Evolutionary conservation across 2,329 filamentous ascomycete genomes (phyloP), one percentile per base, ranked within the genome.

Genomic region (Metarhizium sp.): DNA sequence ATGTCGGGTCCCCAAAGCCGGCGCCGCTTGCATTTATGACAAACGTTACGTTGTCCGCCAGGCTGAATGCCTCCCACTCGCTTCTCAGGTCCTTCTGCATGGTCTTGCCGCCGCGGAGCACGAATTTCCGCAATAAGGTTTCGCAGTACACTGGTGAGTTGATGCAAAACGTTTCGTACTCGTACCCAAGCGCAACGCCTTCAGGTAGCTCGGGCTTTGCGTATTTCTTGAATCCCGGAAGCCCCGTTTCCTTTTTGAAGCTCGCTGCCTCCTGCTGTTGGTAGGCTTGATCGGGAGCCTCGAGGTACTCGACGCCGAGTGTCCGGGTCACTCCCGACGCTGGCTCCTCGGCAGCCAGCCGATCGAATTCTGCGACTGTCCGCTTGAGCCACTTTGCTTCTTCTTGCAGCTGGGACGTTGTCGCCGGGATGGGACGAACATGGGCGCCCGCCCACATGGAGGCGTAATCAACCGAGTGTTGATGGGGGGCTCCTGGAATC

Each of bases 381-480:
- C 56, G 38, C 54, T 61, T 69, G 2, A 71, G 49, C 69, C 69
- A 71, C 1, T 54, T 49, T 1, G 69, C 69, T 54, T 71, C 69
- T 20, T 64, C 64, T 5, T 51, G 59, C 1, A 70, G 55, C 49
- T 71, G 69, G 2, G 67, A 59, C 6, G 67, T 69, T 6, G 63
- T 63, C 2, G 63, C 67, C 2, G 75, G 75, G 38, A 80, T 75
- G 61, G 74, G 78, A 45, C 78, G 73, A 59, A 80, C 78, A 62
- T 82, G 78, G 2, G 79, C 79, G 11, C 79, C 79, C 40, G 74
- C 79, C 79, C 78, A 82, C 52, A 79, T 78, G 34, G 79, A 82
- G 14, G 79, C 77, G 63, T 76, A 82, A 68, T 82, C 63, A 25
- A 61, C 59, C 0, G 69, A 71, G 53, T 68, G 67, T 2, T 50